A percentile compares a stretch with the other conserved stretches of the same genome.
phyloP scores from a whole-genome alignment of 108 stramenopile genomes.

The Cyclotella baltica region DNA sequence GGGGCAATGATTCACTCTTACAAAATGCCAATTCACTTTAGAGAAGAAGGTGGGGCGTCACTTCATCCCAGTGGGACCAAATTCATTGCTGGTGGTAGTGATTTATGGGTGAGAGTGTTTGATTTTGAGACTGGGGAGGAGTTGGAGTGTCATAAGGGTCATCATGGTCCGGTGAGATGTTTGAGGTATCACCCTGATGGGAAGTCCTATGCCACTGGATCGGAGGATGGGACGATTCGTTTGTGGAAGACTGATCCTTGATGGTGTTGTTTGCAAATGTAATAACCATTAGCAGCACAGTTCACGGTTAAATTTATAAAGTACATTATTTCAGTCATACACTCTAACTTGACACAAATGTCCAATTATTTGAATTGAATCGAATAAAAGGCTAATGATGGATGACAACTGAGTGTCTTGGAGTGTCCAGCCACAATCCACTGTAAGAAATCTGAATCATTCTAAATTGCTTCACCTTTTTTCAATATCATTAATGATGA shows the following conservation, averaged over 20 bases:
- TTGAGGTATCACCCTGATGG: conserved; percentile 94
- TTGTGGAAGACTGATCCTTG: conserved; percentile 92
- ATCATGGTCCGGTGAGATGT: conserved; percentile 98
- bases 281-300: neutral
- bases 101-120: conserved; percentile 96
- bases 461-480: too few species aligned
- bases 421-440: too few species aligned
- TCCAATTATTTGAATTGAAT: too few species aligned
- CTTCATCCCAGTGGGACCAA: conserved; percentile 88
- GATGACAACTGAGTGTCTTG: too few species aligned
- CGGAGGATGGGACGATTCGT: conserved; percentile 99
- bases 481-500: too few species aligned
- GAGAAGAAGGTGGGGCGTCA: conserved; percentile 94
- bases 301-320: neutral
- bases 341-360: too few species aligned
- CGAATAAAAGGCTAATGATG: too few species aligned
- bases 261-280: neutral
- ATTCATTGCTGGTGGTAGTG: conserved; percentile 93
- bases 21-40: conserved; percentile 95
- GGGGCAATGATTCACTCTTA: conserved; percentile 40
- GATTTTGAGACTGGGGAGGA: conserved; percentile 90
- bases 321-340: neutral
- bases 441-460: too few species aligned
- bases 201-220: conserved; percentile 90
- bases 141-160: conserved; percentile 95